Base-by-base conservation (phyloP, 306 rosid species). In the Boehmeria nivea region DNA sequence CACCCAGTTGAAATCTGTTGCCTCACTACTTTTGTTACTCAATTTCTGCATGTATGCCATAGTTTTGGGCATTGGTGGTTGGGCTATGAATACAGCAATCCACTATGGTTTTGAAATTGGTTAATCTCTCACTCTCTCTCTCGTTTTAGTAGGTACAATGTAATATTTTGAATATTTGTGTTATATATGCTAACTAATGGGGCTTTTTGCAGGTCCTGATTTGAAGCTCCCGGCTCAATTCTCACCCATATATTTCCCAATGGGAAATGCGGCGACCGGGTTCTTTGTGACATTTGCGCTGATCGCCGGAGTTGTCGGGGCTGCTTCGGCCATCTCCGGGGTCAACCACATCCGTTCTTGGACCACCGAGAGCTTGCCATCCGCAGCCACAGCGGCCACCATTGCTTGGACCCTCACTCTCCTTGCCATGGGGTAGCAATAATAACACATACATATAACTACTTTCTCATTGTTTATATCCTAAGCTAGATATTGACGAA, bases 241-340 rank as follows among this genome's bases (percentile, higher is more conserved):
- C 70, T 78, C 96, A 8, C 99, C 99, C 4, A 83, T 93, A 60
- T 73, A 77, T 69, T 93, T 93, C 22, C 96, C 96, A 0, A 88
- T 93, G 88, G 99, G 96, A 59, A 93, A 93, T 64, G 99, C 88
- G 44, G 96, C 99, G 4, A 93, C 99, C 17, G 99, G 99, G 11
- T 93, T 93, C 83, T 88, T 87, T 43, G 99, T 88, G 42, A 79
- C 72, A 19, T 93, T 85, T 63, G 83, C 96, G 55, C 66, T 85
- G 74, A 27, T 93, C 0, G 99, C 96, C 33, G 96, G 84, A 69
- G 99, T 88, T 37, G 83, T 81, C 39, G 99, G 99, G 2, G 82
- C 44, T 63, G 99, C 89, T 46, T 81, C 95, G 13, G 65, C 65
- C 3, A 75, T 93, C 28, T 20, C 83, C 39, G 99, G 99, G 37